Percentiles rank a stretch among this genome's conserved stretches.
Evolutionary conservation across 1,139 yeast species (phyloP).

Genomic region (Barnettozyma hawaiiensis): DNA sequence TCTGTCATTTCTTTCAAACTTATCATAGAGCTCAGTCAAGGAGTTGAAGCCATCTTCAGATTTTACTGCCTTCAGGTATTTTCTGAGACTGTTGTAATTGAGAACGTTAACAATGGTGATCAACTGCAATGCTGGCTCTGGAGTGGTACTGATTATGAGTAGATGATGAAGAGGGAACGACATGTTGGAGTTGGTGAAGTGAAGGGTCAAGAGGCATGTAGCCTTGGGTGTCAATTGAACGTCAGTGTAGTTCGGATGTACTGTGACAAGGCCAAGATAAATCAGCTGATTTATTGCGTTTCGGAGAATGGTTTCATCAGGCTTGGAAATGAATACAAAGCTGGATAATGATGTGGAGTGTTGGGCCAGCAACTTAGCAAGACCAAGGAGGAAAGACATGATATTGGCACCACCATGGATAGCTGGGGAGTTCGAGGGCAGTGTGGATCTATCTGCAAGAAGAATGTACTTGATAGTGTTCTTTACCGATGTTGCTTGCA

Average conservation of each 20-base stretch:
- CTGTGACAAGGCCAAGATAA: constrained; percentile 5
- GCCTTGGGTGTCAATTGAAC: constrained; percentile 5
- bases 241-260: constrained; percentile 3
- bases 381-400: constrained; percentile 1
- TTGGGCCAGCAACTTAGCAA: neutral
- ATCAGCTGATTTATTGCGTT: constrained; percentile 5
- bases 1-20: constrained; percentile 2
- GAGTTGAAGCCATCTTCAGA: constrained; percentile 2
- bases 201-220: neutral
- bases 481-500: neutral
- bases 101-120: constrained; percentile 1
- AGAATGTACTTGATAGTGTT: constrained; percentile 2
- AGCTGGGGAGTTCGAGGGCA: neutral
- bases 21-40: constrained; percentile 1
- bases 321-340: constrained; percentile 4
- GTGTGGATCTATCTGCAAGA: constrained; percentile 2
- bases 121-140: neutral
- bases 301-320: constrained; percentile 3
- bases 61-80: neutral
- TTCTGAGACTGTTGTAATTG: neutral
- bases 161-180: neutral
- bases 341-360: neutral
- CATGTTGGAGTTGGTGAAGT: neutral
- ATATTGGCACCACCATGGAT: neutral
- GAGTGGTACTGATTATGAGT: neutral